A percentile compares a stretch with the other conserved stretches of the same genome.
Evolutionary conservation across 805 yeast genomes (phyloP).

Genomic region (Kodamaea kaohsiungensis): DNA sequence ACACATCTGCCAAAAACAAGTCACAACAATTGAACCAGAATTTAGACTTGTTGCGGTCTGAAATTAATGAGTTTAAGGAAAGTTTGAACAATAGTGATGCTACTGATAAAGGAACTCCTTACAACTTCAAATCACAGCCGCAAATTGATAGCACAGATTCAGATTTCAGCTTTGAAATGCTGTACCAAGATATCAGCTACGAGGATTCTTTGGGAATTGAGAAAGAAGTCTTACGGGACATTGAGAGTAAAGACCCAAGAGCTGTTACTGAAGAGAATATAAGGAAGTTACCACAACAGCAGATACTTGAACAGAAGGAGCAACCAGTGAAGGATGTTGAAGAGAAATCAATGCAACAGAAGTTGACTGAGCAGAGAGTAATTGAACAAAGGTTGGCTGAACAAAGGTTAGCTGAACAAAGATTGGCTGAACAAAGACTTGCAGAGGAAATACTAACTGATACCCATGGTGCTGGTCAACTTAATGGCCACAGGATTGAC

Average conservation of each 20-base stretch:
- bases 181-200: constrained; percentile 40
- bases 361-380: neutral
- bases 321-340: neutral
- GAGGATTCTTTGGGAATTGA: constrained; percentile 39
- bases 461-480: neutral
- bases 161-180: constrained; percentile 42
- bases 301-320: neutral
- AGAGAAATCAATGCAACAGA: neutral
- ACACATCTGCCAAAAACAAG: constrained; percentile 21
- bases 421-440: neutral
- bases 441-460: neutral
- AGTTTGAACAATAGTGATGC: constrained; percentile 33
- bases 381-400: neutral
- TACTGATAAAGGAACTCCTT: constrained; percentile 3
- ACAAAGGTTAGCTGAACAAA: neutral
- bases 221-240: constrained; percentile 6
- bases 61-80: constrained; percentile 47
- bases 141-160: constrained; percentile 15
- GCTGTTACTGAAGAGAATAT: neutral
- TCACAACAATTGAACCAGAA: constrained; percentile 41
- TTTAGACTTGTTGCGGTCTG: constrained; percentile 40
- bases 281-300: neutral
- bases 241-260: neutral
- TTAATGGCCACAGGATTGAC: neutral
- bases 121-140: constrained; percentile 3